Base-by-base conservation (phyloP, 176 grass and related monocot species). In the Triticum dicoccoides region DNA sequence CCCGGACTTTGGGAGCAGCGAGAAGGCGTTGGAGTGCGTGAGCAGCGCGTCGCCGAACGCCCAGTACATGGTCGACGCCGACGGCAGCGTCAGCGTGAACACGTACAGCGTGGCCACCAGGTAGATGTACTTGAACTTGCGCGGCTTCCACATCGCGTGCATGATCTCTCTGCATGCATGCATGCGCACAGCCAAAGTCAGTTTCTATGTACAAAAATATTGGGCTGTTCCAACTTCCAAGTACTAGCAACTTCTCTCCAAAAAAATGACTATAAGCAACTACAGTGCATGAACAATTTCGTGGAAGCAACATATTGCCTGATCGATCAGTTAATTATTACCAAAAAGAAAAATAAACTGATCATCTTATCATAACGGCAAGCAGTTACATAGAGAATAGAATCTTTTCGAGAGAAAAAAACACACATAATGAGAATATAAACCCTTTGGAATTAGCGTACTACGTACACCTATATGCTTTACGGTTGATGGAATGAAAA, bases 131-230 rank as follows among this genome's bases (percentile, higher is more conserved):
- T 94, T 94, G 89, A 94, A 94, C 78, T 89, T 94, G 17, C 84
- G 92, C 9, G 92, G 92, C 78, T 89, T 94, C 92, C 92, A 94
- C 92, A 94, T 94, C 29, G 92, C 92, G 65, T 94, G 89, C 92
- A 94, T 94, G 82, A 94, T 94, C 87, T 94, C 92, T 0, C 92
- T 94, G 89, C 37, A 8, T 39, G 20, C 45, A 8, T 38, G 9
- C 4, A 37, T 39, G 18, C 68, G 21, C 41, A 33, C 21, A 67
- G 15, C 51, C 51, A 49, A 51, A 54, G 51, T 18, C 15, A 54
- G 12, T 49, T 49, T 49, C 12, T 49, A 49, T 49, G 45, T 49
- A 11, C 42, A 45, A 12, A 12, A 45, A 45, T 3, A 45, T 45
- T 45, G 42, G 8, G 39, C 42, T 45, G 42, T 45, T 45, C 42